These are phyloP conservation scores for Penicillium concentricum DNA, from an alignment of 2,329 filamentous ascomycete genomes.

Conservation along the genomic window DNA sequence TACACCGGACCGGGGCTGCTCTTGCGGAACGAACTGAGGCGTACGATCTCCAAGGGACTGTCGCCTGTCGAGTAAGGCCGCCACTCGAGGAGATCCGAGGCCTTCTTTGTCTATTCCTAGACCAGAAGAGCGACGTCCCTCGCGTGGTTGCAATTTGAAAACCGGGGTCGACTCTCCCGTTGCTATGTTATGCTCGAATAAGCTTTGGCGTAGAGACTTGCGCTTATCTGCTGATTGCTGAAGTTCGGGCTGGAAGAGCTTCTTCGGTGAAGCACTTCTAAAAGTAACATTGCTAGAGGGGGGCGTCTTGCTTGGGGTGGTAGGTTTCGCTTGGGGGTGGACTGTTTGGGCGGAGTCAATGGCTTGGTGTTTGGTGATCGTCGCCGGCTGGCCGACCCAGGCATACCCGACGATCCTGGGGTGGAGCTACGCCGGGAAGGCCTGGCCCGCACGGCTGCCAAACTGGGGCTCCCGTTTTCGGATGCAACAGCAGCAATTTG, in stretches of 20 bases:
- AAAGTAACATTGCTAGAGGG: conserved; percentile 48
- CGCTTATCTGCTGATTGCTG: conserved; percentile 38
- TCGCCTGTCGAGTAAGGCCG: conserved; percentile 68
- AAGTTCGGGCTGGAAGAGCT: conserved; percentile 46
- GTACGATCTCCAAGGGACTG: conserved; percentile 69
- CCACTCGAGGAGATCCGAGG: conserved; percentile 72
- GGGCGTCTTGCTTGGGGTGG: conserved; percentile 53
- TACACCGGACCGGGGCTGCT: conserved; percentile 48
- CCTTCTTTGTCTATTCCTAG: conserved; percentile 69
- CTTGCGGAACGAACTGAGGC: conserved; percentile 60
- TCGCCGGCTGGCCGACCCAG: conserved; percentile 39
- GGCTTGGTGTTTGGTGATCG: conserved; percentile 41
- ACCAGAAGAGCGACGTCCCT: conserved; percentile 59
- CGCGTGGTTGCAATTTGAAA: conserved; percentile 62
- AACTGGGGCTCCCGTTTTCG: conserved; percentile 55
- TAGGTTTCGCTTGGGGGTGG: conserved; percentile 47
- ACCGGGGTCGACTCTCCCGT: conserved; percentile 62
- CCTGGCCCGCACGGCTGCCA: conserved; percentile 52
- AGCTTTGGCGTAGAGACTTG: conserved; percentile 38
- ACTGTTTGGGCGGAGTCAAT: conserved; percentile 40
- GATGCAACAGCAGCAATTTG: conserved; percentile 45
- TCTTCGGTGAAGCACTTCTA: conserved; percentile 51
- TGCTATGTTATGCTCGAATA: conserved; percentile 56
- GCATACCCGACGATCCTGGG: conserved; percentile 44
- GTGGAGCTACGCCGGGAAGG: conserved; percentile 50